These are phyloP conservation scores for Phoma sp. DNA, from an alignment of 2,329 filamentous ascomycete species.

Conservation along the genomic window DNA sequence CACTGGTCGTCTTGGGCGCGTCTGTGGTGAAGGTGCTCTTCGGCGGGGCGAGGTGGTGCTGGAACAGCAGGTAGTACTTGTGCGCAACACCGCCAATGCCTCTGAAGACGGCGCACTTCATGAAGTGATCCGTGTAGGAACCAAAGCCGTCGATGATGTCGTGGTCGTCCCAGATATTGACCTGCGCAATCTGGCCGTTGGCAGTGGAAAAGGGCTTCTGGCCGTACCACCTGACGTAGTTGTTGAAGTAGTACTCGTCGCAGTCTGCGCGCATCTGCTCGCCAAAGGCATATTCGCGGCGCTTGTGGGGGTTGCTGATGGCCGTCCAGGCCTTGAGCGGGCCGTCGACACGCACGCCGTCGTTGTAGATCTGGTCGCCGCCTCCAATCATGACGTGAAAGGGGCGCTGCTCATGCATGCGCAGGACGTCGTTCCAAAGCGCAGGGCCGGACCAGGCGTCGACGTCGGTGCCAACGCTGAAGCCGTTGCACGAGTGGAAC, in stretches of 20 bases:
- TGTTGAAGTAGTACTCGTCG: conserved; percentile 67
- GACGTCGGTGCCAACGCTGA: conserved; percentile 70
- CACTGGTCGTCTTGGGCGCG: conserved; percentile 60
- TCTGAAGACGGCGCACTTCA: conserved; percentile 69
- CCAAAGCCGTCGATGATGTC: conserved; percentile 73
- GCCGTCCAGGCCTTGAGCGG: conserved; percentile 73
- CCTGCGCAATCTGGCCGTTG: conserved; percentile 67
- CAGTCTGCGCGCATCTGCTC: conserved; percentile 67
- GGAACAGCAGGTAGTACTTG: conserved; percentile 71
- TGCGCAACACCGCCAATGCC: conserved; percentile 66
- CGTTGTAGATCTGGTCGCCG: conserved; percentile 83
- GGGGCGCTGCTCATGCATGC: conserved; percentile 64
- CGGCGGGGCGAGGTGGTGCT: conserved; percentile 82
- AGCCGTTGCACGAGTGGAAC: conserved; percentile 74
- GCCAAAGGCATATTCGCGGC: conserved; percentile 66
- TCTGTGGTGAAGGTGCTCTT: conserved; percentile 85
- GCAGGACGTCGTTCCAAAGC: conserved; percentile 69
- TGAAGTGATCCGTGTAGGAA: conserved; percentile 71
- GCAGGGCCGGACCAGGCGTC: conserved; percentile 67
- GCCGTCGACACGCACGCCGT: conserved; percentile 81
- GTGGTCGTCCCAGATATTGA: conserved; percentile 71
- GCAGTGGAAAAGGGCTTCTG: conserved; percentile 67
- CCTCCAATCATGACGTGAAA: conserved; percentile 82
- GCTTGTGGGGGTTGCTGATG: conserved; percentile 66
- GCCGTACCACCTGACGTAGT: conserved; percentile 72